These are phyloP conservation scores for Alloteropsis angusta DNA, from an alignment of 202 grass and related monocot genomes.

Conservation along the genomic window DNA sequence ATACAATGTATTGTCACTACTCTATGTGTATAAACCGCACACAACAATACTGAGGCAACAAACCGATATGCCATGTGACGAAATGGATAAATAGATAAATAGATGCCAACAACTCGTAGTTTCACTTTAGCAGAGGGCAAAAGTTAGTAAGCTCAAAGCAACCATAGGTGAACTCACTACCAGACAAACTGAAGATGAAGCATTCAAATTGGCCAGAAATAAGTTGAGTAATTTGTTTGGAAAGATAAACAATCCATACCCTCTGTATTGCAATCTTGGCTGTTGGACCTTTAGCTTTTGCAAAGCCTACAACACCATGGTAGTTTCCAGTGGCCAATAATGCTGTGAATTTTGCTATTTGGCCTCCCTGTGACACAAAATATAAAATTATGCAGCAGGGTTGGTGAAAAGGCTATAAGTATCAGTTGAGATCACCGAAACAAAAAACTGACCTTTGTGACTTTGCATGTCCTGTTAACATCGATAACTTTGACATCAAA, in stretches of 20 bases:
- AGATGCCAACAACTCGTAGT: neutral
- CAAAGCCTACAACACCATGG: constrained; percentile 92
- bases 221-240: neutral
- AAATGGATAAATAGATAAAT: neutral
- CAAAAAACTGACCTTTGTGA: constrained; percentile 63
- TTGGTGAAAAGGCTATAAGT: neutral
- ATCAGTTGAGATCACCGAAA: neutral
- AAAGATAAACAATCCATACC: constrained; percentile 33
- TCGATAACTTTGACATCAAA: constrained; percentile 96
- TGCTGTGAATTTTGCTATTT: constrained; percentile 82
- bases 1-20: neutral
- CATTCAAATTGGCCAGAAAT: neutral
- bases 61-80: neutral
- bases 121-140: neutral
- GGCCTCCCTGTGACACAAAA: constrained; percentile 58
- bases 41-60: neutral
- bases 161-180: neutral
- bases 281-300: constrained; percentile 78
- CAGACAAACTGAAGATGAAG: neutral
- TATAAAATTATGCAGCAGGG: neutral
- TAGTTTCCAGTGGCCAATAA: constrained; percentile 91
- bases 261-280: constrained; percentile 90
- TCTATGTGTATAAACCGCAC: neutral
- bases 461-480: constrained; percentile 91
- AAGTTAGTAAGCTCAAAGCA: neutral